Percentiles rank a stretch among this genome's conserved stretches.
Conservation (phyloP, 2,329 filamentous ascomycete genomes). For the Monilinia vaccinii-corymbosi region DNA sequence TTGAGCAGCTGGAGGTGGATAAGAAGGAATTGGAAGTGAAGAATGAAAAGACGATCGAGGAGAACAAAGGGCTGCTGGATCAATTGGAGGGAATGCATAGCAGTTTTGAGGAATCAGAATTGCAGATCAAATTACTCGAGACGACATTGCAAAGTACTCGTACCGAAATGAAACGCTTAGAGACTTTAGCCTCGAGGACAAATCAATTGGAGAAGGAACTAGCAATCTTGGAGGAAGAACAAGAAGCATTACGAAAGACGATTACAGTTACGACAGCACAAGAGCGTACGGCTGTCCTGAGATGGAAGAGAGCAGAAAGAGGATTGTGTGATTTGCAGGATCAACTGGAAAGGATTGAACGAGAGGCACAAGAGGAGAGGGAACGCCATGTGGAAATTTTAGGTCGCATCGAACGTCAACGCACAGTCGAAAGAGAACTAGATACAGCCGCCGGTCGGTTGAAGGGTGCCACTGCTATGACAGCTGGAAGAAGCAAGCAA, state of each 20-base stretch:
- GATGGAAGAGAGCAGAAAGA: slow-evolving; percentile 80
- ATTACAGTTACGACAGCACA: slow-evolving; percentile 62
- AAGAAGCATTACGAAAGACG: slow-evolving; percentile 60
- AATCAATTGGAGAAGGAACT: slow-evolving; percentile 75
- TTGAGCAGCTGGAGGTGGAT: slow-evolving; percentile 42
- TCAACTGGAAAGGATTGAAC: slow-evolving; percentile 82
- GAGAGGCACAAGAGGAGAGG: slow-evolving; percentile 69
- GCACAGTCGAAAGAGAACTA: slow-evolving; percentile 73
- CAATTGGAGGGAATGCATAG: slow-evolving; percentile 79
- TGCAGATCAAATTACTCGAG: slow-evolving; percentile 67
- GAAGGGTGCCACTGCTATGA: slow-evolving; percentile 63
- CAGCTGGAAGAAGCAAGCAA: slow-evolving; percentile 46
- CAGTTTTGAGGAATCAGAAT: slow-evolving; percentile 70
- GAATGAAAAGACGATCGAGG: slow-evolving; percentile 71
- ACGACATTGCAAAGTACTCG: slow-evolving; percentile 69
- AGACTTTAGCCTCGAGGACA: slow-evolving; percentile 64
- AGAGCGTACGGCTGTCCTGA: slow-evolving; percentile 65
- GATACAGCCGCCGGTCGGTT: slow-evolving; percentile 70
- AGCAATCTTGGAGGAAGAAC: slow-evolving; percentile 69
- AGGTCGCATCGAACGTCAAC: slow-evolving; percentile 72
- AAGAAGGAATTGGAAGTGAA: slow-evolving; percentile 66
- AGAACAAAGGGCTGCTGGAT: slow-evolving; percentile 72
- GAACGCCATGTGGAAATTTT: slow-evolving; percentile 76
- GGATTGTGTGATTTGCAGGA: slow-evolving; percentile 72
- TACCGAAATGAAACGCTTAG: slow-evolving; percentile 64